Evolutionary conservation across 129 eudicot genomes (phyloP).

Genomic region (Ambrosia trifida): DNA sequence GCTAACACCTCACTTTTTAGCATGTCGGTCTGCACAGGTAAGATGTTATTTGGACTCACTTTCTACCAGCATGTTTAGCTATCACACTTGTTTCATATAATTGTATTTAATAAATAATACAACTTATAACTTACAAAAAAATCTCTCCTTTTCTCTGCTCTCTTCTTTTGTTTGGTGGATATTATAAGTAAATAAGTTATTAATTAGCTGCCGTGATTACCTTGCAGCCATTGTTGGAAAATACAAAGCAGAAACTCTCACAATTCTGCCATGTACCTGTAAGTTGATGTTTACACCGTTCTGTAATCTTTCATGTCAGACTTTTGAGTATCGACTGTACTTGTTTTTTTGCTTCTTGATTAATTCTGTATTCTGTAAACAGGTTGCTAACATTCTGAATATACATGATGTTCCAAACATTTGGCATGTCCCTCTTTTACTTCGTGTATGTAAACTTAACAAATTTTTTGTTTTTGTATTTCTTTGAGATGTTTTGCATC

Average conservation of each 20-base stretch:
- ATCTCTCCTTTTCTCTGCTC: neutral
- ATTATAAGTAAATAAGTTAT: neutral
- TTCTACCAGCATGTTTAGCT: neutral
- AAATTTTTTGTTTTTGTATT: neutral
- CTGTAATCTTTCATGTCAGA: conserved; percentile 15
- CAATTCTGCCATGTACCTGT: conserved; percentile 98
- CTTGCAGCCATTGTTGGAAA: conserved; percentile 89
- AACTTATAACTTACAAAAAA: neutral
- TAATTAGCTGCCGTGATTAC: conserved; percentile 13
- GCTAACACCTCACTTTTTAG: conserved; percentile 92
- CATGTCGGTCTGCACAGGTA: conserved; percentile 97
- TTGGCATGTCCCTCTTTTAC: conserved; percentile 95
- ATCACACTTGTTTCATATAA: neutral
- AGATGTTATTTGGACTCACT: conserved; percentile 12
- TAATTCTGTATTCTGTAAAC: conserved; percentile 10
- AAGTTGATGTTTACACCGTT: conserved; percentile 36
- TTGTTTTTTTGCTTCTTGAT: conserved; percentile 13
- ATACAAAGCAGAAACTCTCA: conserved; percentile 87
- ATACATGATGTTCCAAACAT: conserved; percentile 98
- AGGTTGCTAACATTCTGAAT: conserved; percentile 87
- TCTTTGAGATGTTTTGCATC: conserved; percentile 7
- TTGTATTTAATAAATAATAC: neutral
- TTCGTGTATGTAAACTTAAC: conserved; percentile 55
- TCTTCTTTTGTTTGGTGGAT: neutral
- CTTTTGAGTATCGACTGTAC: neutral